A percentile compares a stretch with the other conserved stretches of the same genome.
Conservation (phyloP, 495 filamentous ascomycete genomes). For the Aspergillus cristatus region DNA sequence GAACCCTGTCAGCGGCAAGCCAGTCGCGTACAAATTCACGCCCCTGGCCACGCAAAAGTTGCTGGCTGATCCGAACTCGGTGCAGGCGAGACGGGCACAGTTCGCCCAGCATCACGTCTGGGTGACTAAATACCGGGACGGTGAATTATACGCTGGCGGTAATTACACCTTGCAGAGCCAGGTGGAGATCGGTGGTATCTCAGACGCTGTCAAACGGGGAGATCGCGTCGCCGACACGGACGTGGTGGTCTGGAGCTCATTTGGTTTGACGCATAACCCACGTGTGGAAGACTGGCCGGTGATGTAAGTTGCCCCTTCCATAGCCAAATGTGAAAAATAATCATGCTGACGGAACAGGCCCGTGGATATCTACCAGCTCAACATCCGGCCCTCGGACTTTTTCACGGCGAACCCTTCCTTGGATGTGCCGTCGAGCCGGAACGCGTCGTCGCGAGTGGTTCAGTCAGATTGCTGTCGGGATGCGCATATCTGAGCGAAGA, state of each 20-base stretch:
- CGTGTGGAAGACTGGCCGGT: constrained; percentile 58
- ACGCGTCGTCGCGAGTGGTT: constrained; percentile 42
- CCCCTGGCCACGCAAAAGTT: constrained; percentile 70
- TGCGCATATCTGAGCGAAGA: not conserved
- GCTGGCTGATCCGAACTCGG: constrained; percentile 63
- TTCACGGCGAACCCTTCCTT: constrained; percentile 66
- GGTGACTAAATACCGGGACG: constrained; percentile 69
- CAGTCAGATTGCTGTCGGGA: constrained; percentile 26
- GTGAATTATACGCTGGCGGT: constrained; percentile 76
- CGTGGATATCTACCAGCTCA: constrained; percentile 49
- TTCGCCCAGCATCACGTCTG: constrained; percentile 84
- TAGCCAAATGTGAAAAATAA: not conserved
- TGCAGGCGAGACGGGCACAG: constrained; percentile 70
- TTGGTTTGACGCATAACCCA: constrained; percentile 58
- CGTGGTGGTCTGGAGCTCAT: constrained; percentile 43
- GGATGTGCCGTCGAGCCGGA: constrained; percentile 57
- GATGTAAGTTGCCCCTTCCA: constrained; percentile 38
- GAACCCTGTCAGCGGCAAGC: constrained; percentile 66
- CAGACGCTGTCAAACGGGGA: constrained; percentile 45
- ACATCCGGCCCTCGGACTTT: constrained; percentile 67
- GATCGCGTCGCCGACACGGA: constrained; percentile 42
- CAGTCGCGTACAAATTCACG: constrained; percentile 75
- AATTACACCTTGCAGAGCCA: constrained; percentile 79
- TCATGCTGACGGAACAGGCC: constrained; percentile 30
- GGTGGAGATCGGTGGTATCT: constrained; percentile 48